Evolutionary conservation across 106 monocot species (phyloP), one percentile per base, ranked within the genome.

Genomic region (Narthecium ossifragum): DNA sequence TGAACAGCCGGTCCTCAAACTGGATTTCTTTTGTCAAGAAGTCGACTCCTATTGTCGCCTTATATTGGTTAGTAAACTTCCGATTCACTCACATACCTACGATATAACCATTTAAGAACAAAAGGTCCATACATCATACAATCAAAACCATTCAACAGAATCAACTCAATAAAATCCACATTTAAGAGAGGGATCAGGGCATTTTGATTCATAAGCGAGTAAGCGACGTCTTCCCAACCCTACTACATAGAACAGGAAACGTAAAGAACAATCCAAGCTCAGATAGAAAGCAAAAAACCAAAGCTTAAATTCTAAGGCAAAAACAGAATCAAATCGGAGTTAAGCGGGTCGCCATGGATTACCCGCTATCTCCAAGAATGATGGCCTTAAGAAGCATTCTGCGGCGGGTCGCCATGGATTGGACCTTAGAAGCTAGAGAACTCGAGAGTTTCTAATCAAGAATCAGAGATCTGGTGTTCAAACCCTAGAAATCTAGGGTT

Each of bases 141-240:
- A 24, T 55, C 37, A 48, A 69, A 36, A 3, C 40, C 34, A 40
- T 47, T 31, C 39, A 26, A 61, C 40, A 6, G 22, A 18, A 46
- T 18, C 46, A 37, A 38, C 60, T 18, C 55, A 12, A 54, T 17
- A 43, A 53, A 53, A 62, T 57, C 25, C 34, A 66, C 65, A 18
- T 27, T n/a, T 32, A 49, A 23, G 10, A 3, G 24, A 28, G 13
- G 66, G n/a, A 34, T 55, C 51, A 21, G 46, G 67, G 56, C 26
- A 60, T 84, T 84, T 84, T 89, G 88, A 51, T 89, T 85, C 84
- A 89, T 89, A 74, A 89, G 62, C 26, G 88, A 85, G 85, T 89
- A 74, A 89, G 62, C 26, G 88, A 85, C 20, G 88, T 89, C 81
- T 89, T 89, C 40, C 88, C 88, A 55, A 89, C 88, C 84, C 88